Percentiles rank a stretch among this genome's conserved stretches.
These are phyloP conservation scores for Scutellaria galericulata DNA, from an alignment of 257 asterid genomes.

Conservation along the genomic window DNA sequence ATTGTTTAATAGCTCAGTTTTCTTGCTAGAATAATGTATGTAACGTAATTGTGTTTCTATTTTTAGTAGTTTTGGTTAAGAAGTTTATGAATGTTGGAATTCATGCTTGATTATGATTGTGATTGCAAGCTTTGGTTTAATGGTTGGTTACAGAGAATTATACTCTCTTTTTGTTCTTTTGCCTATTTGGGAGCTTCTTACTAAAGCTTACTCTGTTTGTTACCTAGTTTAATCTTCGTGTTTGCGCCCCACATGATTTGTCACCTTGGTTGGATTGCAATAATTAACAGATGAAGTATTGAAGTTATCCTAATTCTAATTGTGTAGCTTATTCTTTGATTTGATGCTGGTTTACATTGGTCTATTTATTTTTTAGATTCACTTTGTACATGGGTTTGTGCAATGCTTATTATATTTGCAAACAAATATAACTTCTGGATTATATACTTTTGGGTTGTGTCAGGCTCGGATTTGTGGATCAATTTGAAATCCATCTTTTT, in stretches of 20 bases:
- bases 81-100: constrained; percentile 19
- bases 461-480: too few relatives aligned
- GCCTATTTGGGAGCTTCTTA: background rate
- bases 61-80: constrained; percentile 8
- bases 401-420: background rate
- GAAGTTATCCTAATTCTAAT: background rate
- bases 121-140: background rate
- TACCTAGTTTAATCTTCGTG: too few relatives aligned
- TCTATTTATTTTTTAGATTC: background rate
- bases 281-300: too few relatives aligned
- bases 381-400: background rate
- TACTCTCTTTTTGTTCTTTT: background rate
- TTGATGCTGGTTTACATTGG: background rate
- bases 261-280: too few relatives aligned
- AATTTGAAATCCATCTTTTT: too few relatives aligned
- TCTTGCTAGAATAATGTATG: background rate
- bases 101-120: constrained; percentile 6
- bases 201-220: background rate
- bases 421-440: background rate
- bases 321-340: too few relatives aligned
- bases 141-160: background rate
- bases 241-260: too few relatives aligned
- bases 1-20: background rate
- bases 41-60: background rate
- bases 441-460: background rate